A percentile compares a stretch with the other conserved stretches of the same genome.
phyloP scores from a whole-genome alignment of 441 rosid genomes.

The Melastoma candidum region DNA sequence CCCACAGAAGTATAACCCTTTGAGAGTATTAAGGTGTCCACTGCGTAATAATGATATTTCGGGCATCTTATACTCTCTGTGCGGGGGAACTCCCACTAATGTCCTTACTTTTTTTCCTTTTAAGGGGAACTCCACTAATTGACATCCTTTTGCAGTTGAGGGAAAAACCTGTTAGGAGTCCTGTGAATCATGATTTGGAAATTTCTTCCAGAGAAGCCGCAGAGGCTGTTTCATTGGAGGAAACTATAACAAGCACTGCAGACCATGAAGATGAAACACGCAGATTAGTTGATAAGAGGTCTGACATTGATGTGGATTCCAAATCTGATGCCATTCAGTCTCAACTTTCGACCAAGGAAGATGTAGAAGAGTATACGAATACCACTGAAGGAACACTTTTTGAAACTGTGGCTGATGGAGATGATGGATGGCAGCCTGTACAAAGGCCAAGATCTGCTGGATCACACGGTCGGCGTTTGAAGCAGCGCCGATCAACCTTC shows the following conservation, averaged over 20 bases:
- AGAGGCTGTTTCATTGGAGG: conserved; percentile 55
- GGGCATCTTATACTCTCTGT: too few relatives aligned
- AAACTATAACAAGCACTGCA: conserved; percentile 24
- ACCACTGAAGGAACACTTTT: conserved; percentile 25
- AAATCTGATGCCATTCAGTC: conserved; percentile 9
- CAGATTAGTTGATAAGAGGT: conserved; percentile 24
- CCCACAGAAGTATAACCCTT: too few relatives aligned
- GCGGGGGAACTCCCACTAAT: too few relatives aligned
- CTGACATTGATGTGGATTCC: conserved; percentile 1
- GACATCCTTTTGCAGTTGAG: conserved; percentile 33
- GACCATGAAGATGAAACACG: conserved; percentile 30
- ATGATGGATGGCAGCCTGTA: conserved; percentile 98
- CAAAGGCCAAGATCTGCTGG: conserved; percentile 87
- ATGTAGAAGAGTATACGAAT: conserved; percentile 23
- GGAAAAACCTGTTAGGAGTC: conserved; percentile 32
- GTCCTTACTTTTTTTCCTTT: too few relatives aligned
- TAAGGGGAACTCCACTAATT: too few relatives aligned
- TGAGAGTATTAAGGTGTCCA: too few relatives aligned
- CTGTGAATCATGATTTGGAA: conserved; percentile 25
- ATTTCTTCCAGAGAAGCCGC: conserved; percentile 28
- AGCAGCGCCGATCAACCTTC: conserved; percentile 79
- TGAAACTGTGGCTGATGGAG: conserved; percentile 61
- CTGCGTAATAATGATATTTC: too few relatives aligned
- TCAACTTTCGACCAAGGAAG: conserved; percentile 29
- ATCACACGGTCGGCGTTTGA: conserved; percentile 61